These are phyloP conservation scores for Cynara cardunculus DNA, from an alignment of 129 eudicot genomes.

Conservation along the genomic window DNA sequence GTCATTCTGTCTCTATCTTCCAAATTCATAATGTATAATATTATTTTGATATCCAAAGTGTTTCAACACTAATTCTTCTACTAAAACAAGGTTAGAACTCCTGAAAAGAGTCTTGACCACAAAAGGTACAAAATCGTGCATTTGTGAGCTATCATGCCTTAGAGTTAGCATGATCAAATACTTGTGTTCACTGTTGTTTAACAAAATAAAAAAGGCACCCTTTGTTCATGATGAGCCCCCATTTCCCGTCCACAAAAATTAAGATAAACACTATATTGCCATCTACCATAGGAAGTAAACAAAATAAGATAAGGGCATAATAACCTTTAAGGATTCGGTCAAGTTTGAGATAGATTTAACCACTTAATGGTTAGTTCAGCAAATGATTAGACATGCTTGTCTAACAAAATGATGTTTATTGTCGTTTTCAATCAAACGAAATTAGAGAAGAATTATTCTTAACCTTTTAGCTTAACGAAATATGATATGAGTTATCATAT, in stretches of 20 bases:
- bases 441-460: neutral
- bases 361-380: neutral
- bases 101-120: neutral
- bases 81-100: neutral
- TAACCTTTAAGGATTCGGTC: neutral
- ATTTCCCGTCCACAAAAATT: neutral
- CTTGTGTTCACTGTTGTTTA: neutral
- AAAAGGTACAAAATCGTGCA: neutral
- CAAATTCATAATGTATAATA: neutral
- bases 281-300: constrained; percentile 2
- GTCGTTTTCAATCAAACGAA: neutral
- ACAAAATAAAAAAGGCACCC: neutral
- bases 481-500: neutral
- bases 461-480: neutral
- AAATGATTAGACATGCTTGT: neutral
- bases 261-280: neutral
- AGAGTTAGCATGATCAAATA: neutral
- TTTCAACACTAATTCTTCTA: neutral
- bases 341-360: neutral
- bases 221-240: constrained; percentile 1
- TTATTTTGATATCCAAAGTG: neutral
- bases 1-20: neutral
- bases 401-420: neutral
- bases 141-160: neutral
- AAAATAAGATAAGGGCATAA: neutral